A percentile compares a stretch with the other conserved stretches of the same genome.
Evolutionary conservation across 306 rosid species (phyloP).

Genomic region (Arachis hypogaea): DNA sequence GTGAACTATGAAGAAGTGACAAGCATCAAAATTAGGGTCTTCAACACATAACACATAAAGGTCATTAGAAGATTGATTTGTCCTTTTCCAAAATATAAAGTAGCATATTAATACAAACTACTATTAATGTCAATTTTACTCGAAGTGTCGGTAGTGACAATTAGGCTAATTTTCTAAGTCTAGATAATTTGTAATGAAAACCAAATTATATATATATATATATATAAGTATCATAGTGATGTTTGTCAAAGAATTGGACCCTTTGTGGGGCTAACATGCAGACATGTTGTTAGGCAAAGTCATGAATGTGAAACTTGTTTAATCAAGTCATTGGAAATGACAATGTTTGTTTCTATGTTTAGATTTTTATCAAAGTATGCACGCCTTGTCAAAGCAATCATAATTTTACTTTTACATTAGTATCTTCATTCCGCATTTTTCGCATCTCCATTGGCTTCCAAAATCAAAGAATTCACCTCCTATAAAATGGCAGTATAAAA

Average conservation of each 20-base stretch:
- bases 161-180: constrained; percentile 5
- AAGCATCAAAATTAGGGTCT: not conserved
- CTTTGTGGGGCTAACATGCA: not conserved
- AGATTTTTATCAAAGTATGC: constrained; percentile 5
- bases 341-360: not conserved
- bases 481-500: too few species aligned
- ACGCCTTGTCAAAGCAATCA: constrained; percentile 27
- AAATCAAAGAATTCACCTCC: not conserved
- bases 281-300: not conserved
- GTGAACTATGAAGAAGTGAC: not conserved
- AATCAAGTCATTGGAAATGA: not conserved
- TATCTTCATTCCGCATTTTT: not conserved
- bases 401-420: constrained; percentile 3
- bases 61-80: not conserved
- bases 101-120: not conserved
- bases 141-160: not conserved
- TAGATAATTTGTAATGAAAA: not conserved
- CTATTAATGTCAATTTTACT: not conserved
- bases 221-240: not conserved
- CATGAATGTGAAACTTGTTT: constrained; percentile 10
- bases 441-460: constrained; percentile 23
- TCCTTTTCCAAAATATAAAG: not conserved
- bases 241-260: constrained; percentile 16
- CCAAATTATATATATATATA: not conserved
- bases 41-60: not conserved